Base-by-base conservation (phyloP, 148 eudicot species). In the Euryodendron excelsum region DNA sequence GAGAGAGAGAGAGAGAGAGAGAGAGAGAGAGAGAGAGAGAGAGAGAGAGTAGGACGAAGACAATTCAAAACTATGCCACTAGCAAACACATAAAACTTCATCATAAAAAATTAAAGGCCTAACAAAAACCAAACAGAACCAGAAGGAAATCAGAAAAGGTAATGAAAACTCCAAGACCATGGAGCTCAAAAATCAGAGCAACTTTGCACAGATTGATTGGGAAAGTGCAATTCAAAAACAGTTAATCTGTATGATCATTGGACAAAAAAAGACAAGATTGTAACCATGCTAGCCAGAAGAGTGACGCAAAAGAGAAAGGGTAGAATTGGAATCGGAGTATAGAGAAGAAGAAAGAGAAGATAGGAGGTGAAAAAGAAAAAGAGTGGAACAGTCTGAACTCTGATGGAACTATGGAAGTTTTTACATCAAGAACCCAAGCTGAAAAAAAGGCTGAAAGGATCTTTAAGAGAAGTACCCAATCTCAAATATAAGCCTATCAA, bases 341-440 rank as follows among this genome's bases (percentile, higher is more conserved):
- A 39, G 45, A 21, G 27, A 27, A 41, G 12, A 20, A 13, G 25
- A 45, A 34, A 20, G 45, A 41, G 23, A 60, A 17, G 58, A 15
- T 25, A 58, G 11, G 52, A 52, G 72, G 64, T 23, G 60, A 60
- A 60, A 28, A 60, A 27, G 33, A 25, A 73, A 28, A 34, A 74
- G 31, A 69, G 53, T 78, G 66, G 52, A 66, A 50, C 61, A 75
- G 74, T 65, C 78, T 69, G 80, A 69, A 76, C 59, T 68, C 74
- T 31, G 75, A 15, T 69, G 76, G 45, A 72, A 63, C 53, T n/a
- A n/a, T n/a, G n/a, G n/a, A n/a, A n/a, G n/a, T n/a, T 30, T 58
- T 44, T 37, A 76, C 72, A 60, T 58, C 28, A 72, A 60, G 63
- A 10, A 65, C 30, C 44, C 79, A 64, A 76, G 50, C 78, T 76